These are phyloP conservation scores for Thermoascus crustaceus DNA, from an alignment of 2,329 filamentous ascomycete genomes.

Conservation along the genomic window DNA sequence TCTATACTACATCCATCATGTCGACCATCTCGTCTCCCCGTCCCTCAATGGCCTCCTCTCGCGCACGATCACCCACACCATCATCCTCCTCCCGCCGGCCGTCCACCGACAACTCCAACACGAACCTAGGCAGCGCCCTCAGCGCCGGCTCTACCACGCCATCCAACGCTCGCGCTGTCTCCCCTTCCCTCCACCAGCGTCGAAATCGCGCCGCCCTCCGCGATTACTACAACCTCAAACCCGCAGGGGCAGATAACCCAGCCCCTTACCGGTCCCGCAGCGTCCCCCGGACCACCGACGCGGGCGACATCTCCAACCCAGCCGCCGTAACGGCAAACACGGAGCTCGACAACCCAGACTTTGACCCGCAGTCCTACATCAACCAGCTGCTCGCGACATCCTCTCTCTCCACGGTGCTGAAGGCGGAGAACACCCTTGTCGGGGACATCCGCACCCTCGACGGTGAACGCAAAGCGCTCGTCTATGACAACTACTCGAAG, in stretches of 20 bases:
- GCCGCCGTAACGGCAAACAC: conserved; percentile 23
- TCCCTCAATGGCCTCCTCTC: conserved; percentile 50
- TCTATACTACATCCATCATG: conserved; percentile 32
- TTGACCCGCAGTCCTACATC: conserved; percentile 58
- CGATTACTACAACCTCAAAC: conserved; percentile 85
- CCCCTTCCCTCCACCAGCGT: conserved; percentile 33
- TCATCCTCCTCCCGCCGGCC: conserved; percentile 69
- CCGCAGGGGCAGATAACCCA: conserved; percentile 30
- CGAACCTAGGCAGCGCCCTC: conserved; percentile 48
- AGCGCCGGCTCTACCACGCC: conserved; percentile 22
- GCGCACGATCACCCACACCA: conserved; percentile 50
- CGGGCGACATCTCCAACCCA: conserved; percentile 32
- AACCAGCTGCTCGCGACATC: conserved; percentile 34
- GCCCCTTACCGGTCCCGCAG: conserved; percentile 26
- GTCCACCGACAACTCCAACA: conserved; percentile 60
- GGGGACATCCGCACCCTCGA: conserved; percentile 79
- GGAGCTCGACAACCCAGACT: conserved; percentile 66
- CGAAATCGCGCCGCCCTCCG: conserved; percentile 79
- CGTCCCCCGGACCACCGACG: conserved; percentile 33
- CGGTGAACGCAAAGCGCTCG: conserved; percentile 90
- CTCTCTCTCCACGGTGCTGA: conserved; percentile 35
- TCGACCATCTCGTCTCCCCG: conserved; percentile 53
- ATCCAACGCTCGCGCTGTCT: conserved; percentile 34
- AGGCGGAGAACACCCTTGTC: conserved; percentile 39
- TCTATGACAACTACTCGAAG: conserved; percentile 98